A percentile compares a stretch with the other conserved stretches of the same genome.
phyloP scores from a whole-genome alignment of 495 filamentous ascomycete genomes.

The Penicillium paxilli region DNA sequence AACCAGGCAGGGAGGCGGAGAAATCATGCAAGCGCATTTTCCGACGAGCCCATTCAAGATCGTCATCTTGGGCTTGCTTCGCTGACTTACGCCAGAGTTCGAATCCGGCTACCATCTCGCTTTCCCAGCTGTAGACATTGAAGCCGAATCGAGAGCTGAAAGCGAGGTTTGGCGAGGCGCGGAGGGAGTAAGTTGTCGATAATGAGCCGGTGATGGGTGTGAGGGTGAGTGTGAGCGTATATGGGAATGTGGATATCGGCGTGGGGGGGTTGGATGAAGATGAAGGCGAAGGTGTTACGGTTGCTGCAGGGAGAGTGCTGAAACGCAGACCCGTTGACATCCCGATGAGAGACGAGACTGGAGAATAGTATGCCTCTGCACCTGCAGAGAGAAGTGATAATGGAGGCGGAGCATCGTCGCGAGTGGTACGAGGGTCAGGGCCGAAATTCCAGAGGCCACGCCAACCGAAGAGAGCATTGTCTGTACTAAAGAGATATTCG shows the following conservation, averaged over 20 bases:
- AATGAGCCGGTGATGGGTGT: slow-evolving; percentile 93
- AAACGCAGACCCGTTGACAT: slow-evolving; percentile 82
- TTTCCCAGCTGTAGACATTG: slow-evolving; percentile 98
- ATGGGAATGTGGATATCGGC: slow-evolving; percentile 63
- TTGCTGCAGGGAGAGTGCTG: slow-evolving; percentile 84
- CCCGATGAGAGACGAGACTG: slow-evolving; percentile 86
- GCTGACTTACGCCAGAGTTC: slow-evolving; percentile 77
- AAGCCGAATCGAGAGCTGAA: slow-evolving; percentile 92
- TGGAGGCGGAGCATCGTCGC: slow-evolving; percentile 17
- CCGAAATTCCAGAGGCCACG: slow-evolving; percentile 95
- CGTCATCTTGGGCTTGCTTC: slow-evolving; percentile 38
- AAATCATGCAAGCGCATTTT: slow-evolving; percentile 39
- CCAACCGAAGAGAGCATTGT: slow-evolving; percentile 83
- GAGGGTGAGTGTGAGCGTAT: slow-evolving; percentile 87
- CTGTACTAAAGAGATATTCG: slow-evolving; percentile 90
- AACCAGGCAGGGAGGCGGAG: slow-evolving; percentile 21
- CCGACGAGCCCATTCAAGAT: slow-evolving; percentile 44
- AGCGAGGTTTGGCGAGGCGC: slow-evolving; percentile 75
- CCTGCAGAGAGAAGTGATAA: slow-evolving; percentile 68
- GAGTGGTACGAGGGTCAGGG: slow-evolving; percentile 62
- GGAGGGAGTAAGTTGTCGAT: slow-evolving; percentile 84
- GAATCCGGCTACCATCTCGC: slow-evolving; percentile 83
- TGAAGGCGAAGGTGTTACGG: slow-evolving; percentile 46
- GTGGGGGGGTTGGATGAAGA: slow-evolving; percentile 21
- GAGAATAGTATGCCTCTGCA: slow-evolving; percentile 93